Evolutionary conservation across 257 asterid genomes (phyloP).

Genomic region (Lycium ferocissimum): DNA sequence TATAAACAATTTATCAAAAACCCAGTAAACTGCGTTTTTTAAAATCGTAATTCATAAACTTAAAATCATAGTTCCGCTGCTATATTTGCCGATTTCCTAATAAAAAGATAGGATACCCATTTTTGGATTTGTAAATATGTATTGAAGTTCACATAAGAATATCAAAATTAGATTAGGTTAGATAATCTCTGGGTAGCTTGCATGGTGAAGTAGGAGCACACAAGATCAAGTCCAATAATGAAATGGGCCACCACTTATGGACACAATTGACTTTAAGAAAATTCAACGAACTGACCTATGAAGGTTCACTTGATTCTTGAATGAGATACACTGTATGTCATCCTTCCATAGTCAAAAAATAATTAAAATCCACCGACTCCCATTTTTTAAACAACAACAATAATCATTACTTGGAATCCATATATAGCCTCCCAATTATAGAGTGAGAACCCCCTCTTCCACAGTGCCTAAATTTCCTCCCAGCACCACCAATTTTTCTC

Average conservation of each 20-base stretch:
- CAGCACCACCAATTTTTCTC: constrained; percentile 15
- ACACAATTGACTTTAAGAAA: constrained; percentile 11
- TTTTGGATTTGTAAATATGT: background rate
- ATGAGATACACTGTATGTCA: constrained; percentile 24
- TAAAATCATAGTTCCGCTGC: too few relatives aligned
- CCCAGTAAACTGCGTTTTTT: too few relatives aligned
- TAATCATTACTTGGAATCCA: background rate
- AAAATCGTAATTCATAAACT: too few relatives aligned
- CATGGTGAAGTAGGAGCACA: background rate
- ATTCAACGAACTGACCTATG: constrained; percentile 34
- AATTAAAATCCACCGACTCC: constrained; percentile 35
- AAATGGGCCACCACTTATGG: background rate
- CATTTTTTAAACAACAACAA: background rate
- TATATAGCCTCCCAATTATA: constrained; percentile 30
- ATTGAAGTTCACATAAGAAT: background rate
- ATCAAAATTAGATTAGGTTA: too few relatives aligned
- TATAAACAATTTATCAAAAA: too few relatives aligned
- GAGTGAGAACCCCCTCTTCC: background rate
- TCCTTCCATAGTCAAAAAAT: constrained; percentile 16
- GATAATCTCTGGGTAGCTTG: background rate
- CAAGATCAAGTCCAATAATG: background rate
- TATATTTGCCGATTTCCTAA: background rate
- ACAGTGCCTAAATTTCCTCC: background rate
- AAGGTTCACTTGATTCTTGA: background rate
- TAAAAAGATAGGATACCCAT: background rate